These are phyloP conservation scores for Orbilia javanica DNA, from an alignment of 2,329 filamentous ascomycete species.

Conservation along the genomic window DNA sequence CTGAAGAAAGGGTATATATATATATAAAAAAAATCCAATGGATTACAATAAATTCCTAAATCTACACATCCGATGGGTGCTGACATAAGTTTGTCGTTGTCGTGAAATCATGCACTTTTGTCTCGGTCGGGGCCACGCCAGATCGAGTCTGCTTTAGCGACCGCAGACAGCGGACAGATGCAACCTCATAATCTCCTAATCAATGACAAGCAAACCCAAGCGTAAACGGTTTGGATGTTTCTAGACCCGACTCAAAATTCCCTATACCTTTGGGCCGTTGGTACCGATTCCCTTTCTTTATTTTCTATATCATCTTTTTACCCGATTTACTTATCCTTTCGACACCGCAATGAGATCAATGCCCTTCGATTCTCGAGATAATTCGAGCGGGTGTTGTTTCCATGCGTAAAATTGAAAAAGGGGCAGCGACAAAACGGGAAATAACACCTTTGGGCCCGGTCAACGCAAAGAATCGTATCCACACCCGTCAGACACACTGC, in stretches of 20 bases:
- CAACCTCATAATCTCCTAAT: constrained; percentile 47
- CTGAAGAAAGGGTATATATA: not conserved
- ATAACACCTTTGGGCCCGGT: not conserved
- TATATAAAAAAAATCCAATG: too few species aligned
- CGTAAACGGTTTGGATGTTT: not conserved
- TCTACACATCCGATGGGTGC: too few species aligned
- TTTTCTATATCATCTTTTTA: not conserved
- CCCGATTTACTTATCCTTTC: not conserved
- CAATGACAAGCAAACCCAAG: not conserved
- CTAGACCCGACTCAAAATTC: not conserved
- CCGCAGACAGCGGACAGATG: constrained; percentile 37
- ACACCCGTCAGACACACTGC: too few species aligned
- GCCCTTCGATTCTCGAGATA: not conserved
- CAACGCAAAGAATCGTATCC: not conserved
- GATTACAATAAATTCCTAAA: too few species aligned
- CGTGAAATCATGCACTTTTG: constrained; percentile 36
- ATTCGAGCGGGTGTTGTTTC: not conserved
- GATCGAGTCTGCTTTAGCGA: constrained; percentile 39
- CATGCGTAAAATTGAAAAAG: not conserved
- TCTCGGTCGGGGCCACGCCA: constrained; percentile 32
- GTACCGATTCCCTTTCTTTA: too few species aligned
- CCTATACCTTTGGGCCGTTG: not conserved
- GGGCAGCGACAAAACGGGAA: constrained; percentile 1
- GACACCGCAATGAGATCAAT: too few species aligned
- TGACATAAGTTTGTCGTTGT: too few species aligned